Evolutionary conservation across 2,329 filamentous ascomycete genomes (phyloP).

Genomic region (Penicillium polonicum): DNA sequence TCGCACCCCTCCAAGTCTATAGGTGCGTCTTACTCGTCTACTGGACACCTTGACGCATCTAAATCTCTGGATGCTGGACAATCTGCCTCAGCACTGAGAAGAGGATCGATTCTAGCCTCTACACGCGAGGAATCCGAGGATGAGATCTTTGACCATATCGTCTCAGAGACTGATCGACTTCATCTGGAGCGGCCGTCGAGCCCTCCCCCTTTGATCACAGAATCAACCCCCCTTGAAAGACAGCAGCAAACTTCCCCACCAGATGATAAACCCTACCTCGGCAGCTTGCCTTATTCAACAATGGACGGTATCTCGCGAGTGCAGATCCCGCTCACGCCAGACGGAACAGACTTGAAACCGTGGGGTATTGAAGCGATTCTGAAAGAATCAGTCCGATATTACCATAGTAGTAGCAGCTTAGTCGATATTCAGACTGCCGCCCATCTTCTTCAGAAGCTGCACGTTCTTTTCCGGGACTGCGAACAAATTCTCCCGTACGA

Average conservation of each 20-base stretch:
- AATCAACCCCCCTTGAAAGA: conserved; percentile 32
- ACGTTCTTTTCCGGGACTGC: conserved; percentile 39
- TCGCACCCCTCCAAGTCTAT: conserved; percentile 55
- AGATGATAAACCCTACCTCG: not conserved
- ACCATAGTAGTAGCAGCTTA: conserved; percentile 36
- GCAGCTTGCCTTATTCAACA: conserved; percentile 3
- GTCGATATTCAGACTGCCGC: conserved; percentile 44
- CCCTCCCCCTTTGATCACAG: conserved; percentile 37
- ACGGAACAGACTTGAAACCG: conserved; percentile 34
- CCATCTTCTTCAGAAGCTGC: conserved; percentile 43
- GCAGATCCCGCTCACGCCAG: conserved; percentile 34
- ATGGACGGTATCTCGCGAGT: conserved; percentile 25
- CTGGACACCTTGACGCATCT: conserved; percentile 26
- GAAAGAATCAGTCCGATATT: conserved; percentile 42
- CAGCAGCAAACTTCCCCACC: conserved; percentile 8
- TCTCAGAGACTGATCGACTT: conserved; percentile 26
- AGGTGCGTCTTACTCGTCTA: conserved; percentile 50
- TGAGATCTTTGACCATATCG: conserved; percentile 29
- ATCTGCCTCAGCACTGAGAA: conserved; percentile 10
- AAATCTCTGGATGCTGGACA: conserved; percentile 23
- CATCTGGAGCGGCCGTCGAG: conserved; percentile 48
- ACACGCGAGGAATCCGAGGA: conserved; percentile 23
- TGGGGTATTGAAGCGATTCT: conserved; percentile 43
- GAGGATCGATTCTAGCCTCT: conserved; percentile 20
- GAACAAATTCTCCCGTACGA: conserved; percentile 41